phyloP scores from a whole-genome alignment of 164 flowering plant species.

The Tetrastigma voinierianum region DNA sequence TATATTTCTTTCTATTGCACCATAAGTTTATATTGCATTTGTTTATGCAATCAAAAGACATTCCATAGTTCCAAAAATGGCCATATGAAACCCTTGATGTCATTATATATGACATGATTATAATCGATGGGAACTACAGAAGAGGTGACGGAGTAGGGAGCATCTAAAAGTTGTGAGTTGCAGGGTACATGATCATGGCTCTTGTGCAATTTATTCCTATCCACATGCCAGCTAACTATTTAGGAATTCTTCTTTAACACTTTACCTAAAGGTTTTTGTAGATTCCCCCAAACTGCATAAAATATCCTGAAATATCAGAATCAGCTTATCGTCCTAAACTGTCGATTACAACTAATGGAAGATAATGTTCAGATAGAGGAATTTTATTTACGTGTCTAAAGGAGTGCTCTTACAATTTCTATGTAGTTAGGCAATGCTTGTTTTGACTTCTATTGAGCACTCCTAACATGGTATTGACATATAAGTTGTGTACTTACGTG shows the following conservation, averaged over 20 bases:
- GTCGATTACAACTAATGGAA: slow-evolving; percentile 14
- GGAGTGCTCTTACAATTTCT: not conserved
- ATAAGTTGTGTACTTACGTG: slow-evolving; percentile 14
- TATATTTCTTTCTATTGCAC: too few relatives aligned
- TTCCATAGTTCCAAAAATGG: too few relatives aligned
- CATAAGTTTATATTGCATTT: too few relatives aligned
- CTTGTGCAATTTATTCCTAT: slow-evolving; percentile 34
- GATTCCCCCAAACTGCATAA: slow-evolving; percentile 44
- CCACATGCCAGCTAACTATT: slow-evolving; percentile 43
- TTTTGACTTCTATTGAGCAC: slow-evolving; percentile 5
- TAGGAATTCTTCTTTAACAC: slow-evolving; percentile 30
- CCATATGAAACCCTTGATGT: not conserved
- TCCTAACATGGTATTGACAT: slow-evolving; percentile 13
- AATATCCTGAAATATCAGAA: slow-evolving; percentile 45
- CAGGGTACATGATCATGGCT: slow-evolving; percentile 8
- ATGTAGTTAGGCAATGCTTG: slow-evolving; percentile 5
- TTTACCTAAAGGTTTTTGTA: slow-evolving; percentile 25
- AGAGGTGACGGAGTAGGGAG: not conserved
- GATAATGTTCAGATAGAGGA: slow-evolving; percentile 13
- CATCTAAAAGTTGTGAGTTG: slow-evolving; percentile 11
- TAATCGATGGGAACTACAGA: not conserved
- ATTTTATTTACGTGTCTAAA: not conserved
- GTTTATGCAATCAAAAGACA: too few relatives aligned
- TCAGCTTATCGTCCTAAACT: slow-evolving; percentile 31
- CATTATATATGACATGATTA: not conserved